Percentiles rank a stretch among this genome's conserved stretches.
phyloP scores from a whole-genome alignment of 2,329 filamentous ascomycete species.

The Massarina eburnea region DNA sequence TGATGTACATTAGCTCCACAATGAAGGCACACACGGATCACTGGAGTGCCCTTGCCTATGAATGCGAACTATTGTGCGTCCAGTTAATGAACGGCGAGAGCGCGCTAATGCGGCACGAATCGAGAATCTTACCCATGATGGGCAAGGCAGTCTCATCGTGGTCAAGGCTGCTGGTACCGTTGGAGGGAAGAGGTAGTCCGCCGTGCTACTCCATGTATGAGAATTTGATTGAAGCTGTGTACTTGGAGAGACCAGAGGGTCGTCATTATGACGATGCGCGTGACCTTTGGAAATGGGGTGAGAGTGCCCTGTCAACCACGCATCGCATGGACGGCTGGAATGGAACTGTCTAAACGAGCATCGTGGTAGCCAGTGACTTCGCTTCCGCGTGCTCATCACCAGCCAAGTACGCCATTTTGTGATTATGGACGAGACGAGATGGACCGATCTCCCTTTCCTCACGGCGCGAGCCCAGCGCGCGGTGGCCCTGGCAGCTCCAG shows the following conservation, averaged over 20 bases:
- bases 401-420: too few species aligned
- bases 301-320: not conserved
- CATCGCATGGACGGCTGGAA: slow-evolving; percentile 11
- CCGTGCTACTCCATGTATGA: not conserved
- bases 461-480: slow-evolving; percentile 15
- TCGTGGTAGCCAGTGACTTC: slow-evolving; percentile 13
- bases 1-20: slow-evolving; percentile 11
- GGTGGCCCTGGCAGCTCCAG: slow-evolving; percentile 14
- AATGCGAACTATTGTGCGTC: slow-evolving; percentile 6
- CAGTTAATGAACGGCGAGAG: not conserved
- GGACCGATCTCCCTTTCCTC: slow-evolving; percentile 10
- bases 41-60: slow-evolving; percentile 12
- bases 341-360: slow-evolving; percentile 6
- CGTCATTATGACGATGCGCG: not conserved
- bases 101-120: slow-evolving; percentile 4
- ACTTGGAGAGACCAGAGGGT: too few species aligned
- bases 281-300: not conserved
- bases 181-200: not conserved
- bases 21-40: slow-evolving; percentile 10
- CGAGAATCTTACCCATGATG: slow-evolving; percentile 4
- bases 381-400: slow-evolving; percentile 3
- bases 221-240: too few species aligned
- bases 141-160: slow-evolving; percentile 7
- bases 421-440: too few species aligned
- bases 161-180: not conserved